phyloP scores from a whole-genome alignment of 2,329 filamentous ascomycete genomes.

The Phyllosticta citriasiana region DNA sequence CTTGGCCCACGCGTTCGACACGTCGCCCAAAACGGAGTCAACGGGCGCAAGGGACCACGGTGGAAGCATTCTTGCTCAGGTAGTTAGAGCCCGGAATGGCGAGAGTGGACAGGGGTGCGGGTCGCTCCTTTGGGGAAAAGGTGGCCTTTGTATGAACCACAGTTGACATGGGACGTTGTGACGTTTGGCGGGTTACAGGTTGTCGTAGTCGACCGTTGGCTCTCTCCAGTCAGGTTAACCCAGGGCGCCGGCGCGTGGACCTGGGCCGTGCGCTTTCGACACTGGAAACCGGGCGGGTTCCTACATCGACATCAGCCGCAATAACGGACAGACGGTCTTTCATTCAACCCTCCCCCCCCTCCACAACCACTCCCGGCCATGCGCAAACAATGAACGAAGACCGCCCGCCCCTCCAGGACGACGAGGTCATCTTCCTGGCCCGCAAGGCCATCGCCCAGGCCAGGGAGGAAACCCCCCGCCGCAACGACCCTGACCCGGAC shows the following conservation, averaged over 20 bases:
- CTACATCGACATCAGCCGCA: background rate
- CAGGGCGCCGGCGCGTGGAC: background rate
- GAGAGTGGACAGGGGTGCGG: background rate
- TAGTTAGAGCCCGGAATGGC: background rate
- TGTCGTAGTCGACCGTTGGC: background rate
- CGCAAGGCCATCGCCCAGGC: slow-evolving; percentile 59
- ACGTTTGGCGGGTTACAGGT: background rate
- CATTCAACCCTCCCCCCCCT: background rate
- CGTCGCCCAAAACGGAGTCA: background rate
- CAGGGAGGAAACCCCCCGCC: slow-evolving; percentile 50
- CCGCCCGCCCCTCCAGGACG: slow-evolving; percentile 41
- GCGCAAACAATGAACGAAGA: slow-evolving; percentile 25
- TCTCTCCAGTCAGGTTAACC: too few relatives aligned
- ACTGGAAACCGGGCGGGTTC: background rate
- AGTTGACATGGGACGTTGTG: background rate
- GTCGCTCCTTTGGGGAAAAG: background rate
- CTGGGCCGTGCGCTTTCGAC: background rate
- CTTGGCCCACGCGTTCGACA: background rate
- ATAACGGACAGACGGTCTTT: background rate
- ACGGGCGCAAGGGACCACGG: background rate
- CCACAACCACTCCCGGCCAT: background rate
- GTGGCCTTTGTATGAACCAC: background rate
- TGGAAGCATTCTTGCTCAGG: background rate
- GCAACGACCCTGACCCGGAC: slow-evolving; percentile 45
- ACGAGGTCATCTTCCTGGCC: slow-evolving; percentile 55